Evolutionary conservation across 495 filamentous ascomycete genomes (phyloP).

Genomic region (Penicillium ucsense): DNA sequence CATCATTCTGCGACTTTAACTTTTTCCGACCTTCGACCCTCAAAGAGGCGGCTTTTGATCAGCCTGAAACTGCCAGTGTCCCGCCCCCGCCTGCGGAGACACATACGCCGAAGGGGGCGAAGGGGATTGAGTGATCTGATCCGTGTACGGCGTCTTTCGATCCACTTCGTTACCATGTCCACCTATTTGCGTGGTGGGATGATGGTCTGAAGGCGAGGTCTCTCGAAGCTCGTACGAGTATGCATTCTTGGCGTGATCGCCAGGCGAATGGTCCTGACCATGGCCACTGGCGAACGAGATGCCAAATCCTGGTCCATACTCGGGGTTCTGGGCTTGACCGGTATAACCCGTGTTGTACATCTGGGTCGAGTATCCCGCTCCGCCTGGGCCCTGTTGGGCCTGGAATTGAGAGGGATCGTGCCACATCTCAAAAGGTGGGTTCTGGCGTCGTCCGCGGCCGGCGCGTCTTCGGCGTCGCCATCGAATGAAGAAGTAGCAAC

Average conservation of each 20-base stretch:
- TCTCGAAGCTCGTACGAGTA: slow-evolving; percentile 7
- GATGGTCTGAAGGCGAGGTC: not conserved
- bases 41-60: slow-evolving; percentile 3
- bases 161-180: not conserved
- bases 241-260: slow-evolving; percentile 3
- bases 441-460: slow-evolving; percentile 10
- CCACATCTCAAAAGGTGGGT: slow-evolving; percentile 22
- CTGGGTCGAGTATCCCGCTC: slow-evolving; percentile 9
- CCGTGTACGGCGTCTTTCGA: not conserved
- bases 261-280: slow-evolving; percentile 12
- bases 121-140: not conserved
- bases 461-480: slow-evolving; percentile 21
- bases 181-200: not conserved
- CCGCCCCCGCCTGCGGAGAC: not conserved
- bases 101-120: not conserved
- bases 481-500: slow-evolving; percentile 34
- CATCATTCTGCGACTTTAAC: too few relatives aligned
- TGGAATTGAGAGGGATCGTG: slow-evolving; percentile 16
- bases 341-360: not conserved
- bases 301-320: slow-evolving; percentile 13
- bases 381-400: slow-evolving; percentile 7
- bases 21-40: not conserved
- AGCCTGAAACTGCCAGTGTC: not conserved
- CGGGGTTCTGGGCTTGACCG: not conserved
- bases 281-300: slow-evolving; percentile 16